Evolutionary conservation across 2,329 filamentous ascomycete species (phyloP).

Genomic region (Drechslera avenae): DNA sequence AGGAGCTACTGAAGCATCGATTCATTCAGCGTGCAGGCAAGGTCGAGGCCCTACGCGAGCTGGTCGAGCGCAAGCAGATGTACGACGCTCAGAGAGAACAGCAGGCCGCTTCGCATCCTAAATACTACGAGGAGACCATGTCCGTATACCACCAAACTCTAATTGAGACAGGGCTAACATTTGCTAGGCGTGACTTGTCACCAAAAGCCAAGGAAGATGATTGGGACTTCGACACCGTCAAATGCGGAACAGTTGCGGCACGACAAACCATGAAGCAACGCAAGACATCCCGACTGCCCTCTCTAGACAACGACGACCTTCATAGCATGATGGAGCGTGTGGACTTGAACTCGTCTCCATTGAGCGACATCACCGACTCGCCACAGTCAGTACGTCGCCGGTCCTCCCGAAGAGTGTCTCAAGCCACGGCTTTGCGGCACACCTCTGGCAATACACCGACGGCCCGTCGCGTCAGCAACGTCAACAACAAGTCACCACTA

Average conservation of each 20-base stretch:
- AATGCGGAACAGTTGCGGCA: conserved; percentile 65
- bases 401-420: conserved; percentile 46
- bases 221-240: conserved; percentile 96
- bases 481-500: conserved; percentile 69
- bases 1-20: conserved; percentile 82
- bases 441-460: conserved; percentile 49
- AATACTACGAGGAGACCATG: conserved; percentile 94
- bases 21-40: conserved; percentile 89
- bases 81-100: conserved; percentile 75
- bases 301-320: conserved; percentile 41
- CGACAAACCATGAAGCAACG: conserved; percentile 56
- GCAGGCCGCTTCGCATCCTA: conserved; percentile 63
- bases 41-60: conserved; percentile 82
- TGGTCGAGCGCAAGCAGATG: conserved; percentile 81
- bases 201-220: conserved; percentile 75
- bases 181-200: conserved; percentile 65
- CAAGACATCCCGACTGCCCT: conserved; percentile 55
- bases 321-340: conserved; percentile 49
- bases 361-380: conserved; percentile 49
- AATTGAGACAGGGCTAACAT: conserved; percentile 15
- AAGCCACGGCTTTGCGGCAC: conserved; percentile 46
- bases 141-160: conserved; percentile 41
- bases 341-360: conserved; percentile 52
- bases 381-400: conserved; percentile 36
- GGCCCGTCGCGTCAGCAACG: conserved; percentile 51